Evolutionary conservation across 176 grass and related monocot species (phyloP).

Genomic region (Bromus sterilis): DNA sequence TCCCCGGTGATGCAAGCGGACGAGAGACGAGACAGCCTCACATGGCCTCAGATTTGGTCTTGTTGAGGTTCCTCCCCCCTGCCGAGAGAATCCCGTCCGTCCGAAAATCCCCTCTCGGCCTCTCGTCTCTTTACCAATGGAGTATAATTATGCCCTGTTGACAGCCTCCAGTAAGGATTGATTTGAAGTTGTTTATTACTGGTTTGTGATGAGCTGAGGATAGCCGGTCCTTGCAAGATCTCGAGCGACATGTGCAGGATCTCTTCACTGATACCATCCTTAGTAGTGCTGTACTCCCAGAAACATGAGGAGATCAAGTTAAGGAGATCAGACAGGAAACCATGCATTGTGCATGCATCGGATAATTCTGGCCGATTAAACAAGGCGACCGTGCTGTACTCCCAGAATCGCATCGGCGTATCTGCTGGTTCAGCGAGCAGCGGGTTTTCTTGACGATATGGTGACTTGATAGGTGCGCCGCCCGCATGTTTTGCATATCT

Average conservation of each 20-base stretch:
- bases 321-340: background rate
- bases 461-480: background rate
- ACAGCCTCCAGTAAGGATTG: background rate
- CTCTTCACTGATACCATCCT: background rate
- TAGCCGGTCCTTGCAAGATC: background rate
- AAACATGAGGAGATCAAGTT: background rate
- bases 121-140: background rate
- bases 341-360: background rate
- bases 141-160: background rate
- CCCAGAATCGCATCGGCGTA: background rate
- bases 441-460: background rate
- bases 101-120: background rate
- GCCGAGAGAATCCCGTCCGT: background rate
- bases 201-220: too few relatives aligned
- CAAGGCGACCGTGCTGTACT: background rate
- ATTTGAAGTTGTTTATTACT: background rate
- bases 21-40: background rate
- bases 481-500: background rate
- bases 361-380: background rate
- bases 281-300: background rate
- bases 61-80: conserved; percentile 13
- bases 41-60: conserved; percentile 5
- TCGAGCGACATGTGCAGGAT: background rate
- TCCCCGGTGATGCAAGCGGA: background rate
- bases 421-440: background rate